A percentile compares a stretch with the other conserved stretches of the same genome.
phyloP scores from a whole-genome alignment of 2,329 filamentous ascomycete genomes.

The Hypoxylon sp. region DNA sequence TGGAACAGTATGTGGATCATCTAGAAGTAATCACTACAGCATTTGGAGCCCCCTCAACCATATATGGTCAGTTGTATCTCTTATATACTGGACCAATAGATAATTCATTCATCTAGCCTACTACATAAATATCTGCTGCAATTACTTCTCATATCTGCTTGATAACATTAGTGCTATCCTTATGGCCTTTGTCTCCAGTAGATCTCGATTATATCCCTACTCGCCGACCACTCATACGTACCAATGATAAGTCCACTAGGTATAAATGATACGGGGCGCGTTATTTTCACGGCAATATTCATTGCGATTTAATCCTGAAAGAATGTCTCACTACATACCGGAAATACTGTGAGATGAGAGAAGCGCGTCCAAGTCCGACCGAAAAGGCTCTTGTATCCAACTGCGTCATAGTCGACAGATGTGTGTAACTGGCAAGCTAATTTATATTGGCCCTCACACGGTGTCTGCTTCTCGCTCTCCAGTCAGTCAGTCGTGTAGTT shows the following conservation, averaged over 20 bases:
- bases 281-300: neutral
- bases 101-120: neutral
- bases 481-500: conserved; percentile 3
- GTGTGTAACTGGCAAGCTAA: conserved; percentile 1
- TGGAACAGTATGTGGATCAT: no score
- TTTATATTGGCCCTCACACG: conserved; percentile 31
- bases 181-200: neutral
- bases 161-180: neutral
- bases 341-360: conserved; percentile 3
- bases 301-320: neutral
- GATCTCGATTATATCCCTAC: conserved; percentile 15
- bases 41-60: neutral
- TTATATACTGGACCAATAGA: neutral
- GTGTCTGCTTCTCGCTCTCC: neutral
- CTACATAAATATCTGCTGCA: neutral
- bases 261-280: neutral
- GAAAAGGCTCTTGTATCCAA: conserved; percentile 6
- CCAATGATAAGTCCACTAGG: neutral
- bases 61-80: neutral
- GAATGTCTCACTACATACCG: conserved; percentile 1
- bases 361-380: neutral
- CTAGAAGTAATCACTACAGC: no score
- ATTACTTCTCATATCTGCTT: neutral
- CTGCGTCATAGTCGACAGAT: conserved; percentile 12
- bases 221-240: neutral